Evolutionary conservation across 2,329 filamentous ascomycete species (phyloP).

Genomic region (Ceratocystiopsis sp.): DNA sequence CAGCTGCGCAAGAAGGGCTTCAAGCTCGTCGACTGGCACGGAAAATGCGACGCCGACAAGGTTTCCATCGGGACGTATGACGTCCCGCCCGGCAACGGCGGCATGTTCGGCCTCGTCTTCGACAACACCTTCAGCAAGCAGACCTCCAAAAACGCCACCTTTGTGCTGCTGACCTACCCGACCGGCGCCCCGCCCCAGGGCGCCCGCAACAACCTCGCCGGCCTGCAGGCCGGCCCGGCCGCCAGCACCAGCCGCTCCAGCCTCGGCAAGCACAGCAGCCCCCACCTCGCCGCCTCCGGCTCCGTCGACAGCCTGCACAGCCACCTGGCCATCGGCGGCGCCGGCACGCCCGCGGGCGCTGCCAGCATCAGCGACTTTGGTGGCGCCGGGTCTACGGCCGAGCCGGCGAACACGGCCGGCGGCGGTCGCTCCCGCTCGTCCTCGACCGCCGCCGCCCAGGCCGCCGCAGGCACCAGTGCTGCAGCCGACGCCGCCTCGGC

Average conservation of each 20-base stretch:
- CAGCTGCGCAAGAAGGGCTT: conserved; percentile 50
- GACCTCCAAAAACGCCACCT: conserved; percentile 83
- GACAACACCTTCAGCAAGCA: conserved; percentile 98
- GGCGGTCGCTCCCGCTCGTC: background rate
- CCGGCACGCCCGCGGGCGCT: conserved; percentile 20
- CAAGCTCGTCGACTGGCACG: conserved; percentile 64
- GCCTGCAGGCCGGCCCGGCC: conserved; percentile 26
- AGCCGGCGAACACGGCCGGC: background rate
- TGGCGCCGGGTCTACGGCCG: conserved; percentile 6
- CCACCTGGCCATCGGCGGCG: conserved; percentile 26
- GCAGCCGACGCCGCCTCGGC: too few species aligned
- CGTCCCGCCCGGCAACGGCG: conserved; percentile 54
- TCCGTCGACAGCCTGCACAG: conserved; percentile 47
- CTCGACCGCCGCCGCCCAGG: background rate
- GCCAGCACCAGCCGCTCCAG: conserved; percentile 31
- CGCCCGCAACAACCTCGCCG: conserved; percentile 52
- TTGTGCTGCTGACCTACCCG: conserved; percentile 87
- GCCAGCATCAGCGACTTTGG: conserved; percentile 10
- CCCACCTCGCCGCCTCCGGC: conserved; percentile 21
- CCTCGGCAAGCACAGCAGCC: conserved; percentile 29
- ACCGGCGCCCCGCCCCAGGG: conserved; percentile 63
- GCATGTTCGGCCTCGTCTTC: conserved; percentile 93
- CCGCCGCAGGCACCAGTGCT: conserved; percentile 10
- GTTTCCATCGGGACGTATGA: conserved; percentile 83
- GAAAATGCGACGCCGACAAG: conserved; percentile 92